phyloP scores from a whole-genome alignment of 352 stramenopile genomes.

The Pythium utonaiense region DNA sequence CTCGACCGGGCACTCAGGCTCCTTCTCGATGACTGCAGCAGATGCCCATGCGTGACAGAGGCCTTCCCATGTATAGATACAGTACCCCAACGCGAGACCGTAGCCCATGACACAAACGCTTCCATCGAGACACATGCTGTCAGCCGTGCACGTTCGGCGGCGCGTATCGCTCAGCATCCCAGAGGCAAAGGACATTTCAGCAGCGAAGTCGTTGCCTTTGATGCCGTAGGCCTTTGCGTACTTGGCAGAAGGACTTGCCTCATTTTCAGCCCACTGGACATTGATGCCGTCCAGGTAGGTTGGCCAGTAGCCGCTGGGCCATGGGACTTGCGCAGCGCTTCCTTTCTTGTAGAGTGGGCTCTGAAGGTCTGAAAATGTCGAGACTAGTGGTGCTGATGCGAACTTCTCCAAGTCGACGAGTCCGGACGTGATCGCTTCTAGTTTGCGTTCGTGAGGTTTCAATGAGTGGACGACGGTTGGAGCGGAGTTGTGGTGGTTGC shows the following conservation, averaged over 20 bases:
- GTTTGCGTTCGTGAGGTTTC: too few relatives aligned
- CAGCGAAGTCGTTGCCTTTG: slow-evolving; percentile 19
- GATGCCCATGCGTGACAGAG: slow-evolving; percentile 16
- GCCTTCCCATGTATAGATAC: slow-evolving; percentile 11
- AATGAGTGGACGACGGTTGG: too few relatives aligned
- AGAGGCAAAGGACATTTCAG: too few relatives aligned
- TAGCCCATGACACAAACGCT: background rate
- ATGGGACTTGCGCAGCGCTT: too few relatives aligned
- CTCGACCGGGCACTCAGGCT: slow-evolving; percentile 27
- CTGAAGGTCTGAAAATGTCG: too few relatives aligned
- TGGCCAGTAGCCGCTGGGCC: slow-evolving; percentile 52
- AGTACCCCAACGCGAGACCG: slow-evolving; percentile 11
- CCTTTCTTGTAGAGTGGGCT: too few relatives aligned
- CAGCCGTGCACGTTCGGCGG: background rate
- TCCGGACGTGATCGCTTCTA: too few relatives aligned
- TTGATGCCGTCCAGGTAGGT: slow-evolving; percentile 67
- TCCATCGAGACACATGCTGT: background rate
- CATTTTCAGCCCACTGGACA: slow-evolving; percentile 21
- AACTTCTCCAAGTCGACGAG: too few relatives aligned
- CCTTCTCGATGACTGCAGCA: background rate
- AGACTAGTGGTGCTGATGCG: too few relatives aligned
- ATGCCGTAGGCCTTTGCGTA: slow-evolving; percentile 22
- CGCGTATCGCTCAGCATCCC: slow-evolving; percentile 2
- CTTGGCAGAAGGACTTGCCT: slow-evolving; percentile 19
- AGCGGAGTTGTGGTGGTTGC: too few relatives aligned